Percentiles rank a stretch among this genome's conserved stretches.
These are phyloP conservation scores for Fusarium sp. DNA, from an alignment of 2,329 filamentous ascomycete species.

Conservation along the genomic window DNA sequence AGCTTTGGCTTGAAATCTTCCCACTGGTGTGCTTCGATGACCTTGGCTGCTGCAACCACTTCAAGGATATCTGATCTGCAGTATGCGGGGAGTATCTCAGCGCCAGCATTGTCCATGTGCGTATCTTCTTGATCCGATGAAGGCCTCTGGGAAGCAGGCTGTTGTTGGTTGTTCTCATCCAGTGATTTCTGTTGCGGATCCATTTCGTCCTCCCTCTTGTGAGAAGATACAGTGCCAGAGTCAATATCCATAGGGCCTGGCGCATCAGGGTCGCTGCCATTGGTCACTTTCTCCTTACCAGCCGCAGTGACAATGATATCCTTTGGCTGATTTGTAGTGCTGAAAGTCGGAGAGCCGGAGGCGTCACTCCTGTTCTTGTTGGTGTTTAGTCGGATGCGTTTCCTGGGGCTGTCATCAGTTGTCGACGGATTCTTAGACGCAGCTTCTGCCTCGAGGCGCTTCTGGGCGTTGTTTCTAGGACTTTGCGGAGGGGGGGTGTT, in stretches of 20 bases:
- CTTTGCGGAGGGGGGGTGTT: slow-evolving; percentile 11
- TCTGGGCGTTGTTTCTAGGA: slow-evolving; percentile 20
- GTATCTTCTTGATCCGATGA: slow-evolving; percentile 1
- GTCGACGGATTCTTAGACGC: neutral
- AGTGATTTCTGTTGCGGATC: neutral
- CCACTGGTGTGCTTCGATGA: neutral
- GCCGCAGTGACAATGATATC: neutral
- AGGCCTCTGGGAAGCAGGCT: neutral
- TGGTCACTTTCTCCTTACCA: neutral
- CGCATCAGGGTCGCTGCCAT: neutral
- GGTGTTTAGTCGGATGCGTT: slow-evolving; percentile 14
- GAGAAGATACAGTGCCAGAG: neutral
- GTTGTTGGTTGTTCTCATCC: neutral
- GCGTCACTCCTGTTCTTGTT: neutral
- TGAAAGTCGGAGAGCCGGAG: neutral
- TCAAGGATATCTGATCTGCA: slow-evolving; percentile 14
- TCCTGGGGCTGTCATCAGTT: slow-evolving; percentile 6
- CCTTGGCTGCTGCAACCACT: neutral
- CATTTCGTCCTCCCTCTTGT: neutral
- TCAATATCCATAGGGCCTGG: slow-evolving; percentile 7
- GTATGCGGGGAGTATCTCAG: neutral
- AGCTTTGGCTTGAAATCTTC: slow-evolving; percentile 21
- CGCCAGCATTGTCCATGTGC: slow-evolving; percentile 13
- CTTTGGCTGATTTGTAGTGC: neutral
- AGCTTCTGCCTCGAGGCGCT: slow-evolving; percentile 7